These are phyloP conservation scores for Aureobasidium sp. DNA, from an alignment of 2,329 filamentous ascomycete genomes.

Conservation along the genomic window DNA sequence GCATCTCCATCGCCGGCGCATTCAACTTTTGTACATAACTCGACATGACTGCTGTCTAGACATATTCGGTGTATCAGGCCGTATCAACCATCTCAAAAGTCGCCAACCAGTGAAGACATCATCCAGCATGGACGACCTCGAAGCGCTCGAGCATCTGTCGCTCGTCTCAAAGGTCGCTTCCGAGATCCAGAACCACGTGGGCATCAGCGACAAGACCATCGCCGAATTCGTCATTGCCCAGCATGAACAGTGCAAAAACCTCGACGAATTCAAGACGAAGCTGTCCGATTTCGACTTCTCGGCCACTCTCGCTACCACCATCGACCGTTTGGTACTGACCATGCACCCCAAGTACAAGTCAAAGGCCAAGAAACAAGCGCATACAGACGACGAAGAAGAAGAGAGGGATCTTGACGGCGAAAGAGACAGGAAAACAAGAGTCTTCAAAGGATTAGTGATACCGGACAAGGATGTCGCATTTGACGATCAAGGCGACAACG, in stretches of 20 bases:
- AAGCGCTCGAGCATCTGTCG: constrained; percentile 84
- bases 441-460: constrained; percentile 85
- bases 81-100: background rate
- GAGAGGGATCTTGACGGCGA: constrained; percentile 35
- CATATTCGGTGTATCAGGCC: background rate
- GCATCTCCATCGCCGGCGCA: background rate
- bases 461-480: constrained; percentile 61
- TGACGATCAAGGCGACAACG: constrained; percentile 37
- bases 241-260: constrained; percentile 62
- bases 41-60: background rate
- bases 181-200: constrained; percentile 88
- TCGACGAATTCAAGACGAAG: constrained; percentile 65
- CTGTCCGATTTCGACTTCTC: constrained; percentile 75
- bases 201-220: constrained; percentile 85
- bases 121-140: constrained; percentile 70
- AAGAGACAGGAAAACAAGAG: constrained; percentile 64
- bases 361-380: constrained; percentile 24
- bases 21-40: background rate
- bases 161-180: constrained; percentile 91
- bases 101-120: background rate
- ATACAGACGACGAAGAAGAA: constrained; percentile 24
- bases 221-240: constrained; percentile 95
- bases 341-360: constrained; percentile 83
- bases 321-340: constrained; percentile 78
- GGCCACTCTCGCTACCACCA: constrained; percentile 75